Conservation (phyloP, 2,329 filamentous ascomycete species). For the Cladosporium sp. region DNA sequence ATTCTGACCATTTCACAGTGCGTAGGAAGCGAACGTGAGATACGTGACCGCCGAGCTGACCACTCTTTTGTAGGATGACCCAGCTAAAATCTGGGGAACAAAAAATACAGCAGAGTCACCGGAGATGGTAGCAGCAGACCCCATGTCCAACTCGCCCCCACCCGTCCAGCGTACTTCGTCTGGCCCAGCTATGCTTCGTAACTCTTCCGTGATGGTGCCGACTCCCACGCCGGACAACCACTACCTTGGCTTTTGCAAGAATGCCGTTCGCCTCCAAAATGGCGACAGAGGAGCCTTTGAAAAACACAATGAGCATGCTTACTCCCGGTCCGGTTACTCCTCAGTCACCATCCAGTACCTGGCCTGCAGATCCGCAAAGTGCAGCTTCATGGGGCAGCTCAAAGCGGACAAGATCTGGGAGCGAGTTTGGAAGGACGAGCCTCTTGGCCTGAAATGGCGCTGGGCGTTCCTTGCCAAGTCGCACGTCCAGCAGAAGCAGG, state of each 20-base stretch:
- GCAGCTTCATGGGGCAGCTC: slow-evolving; percentile 36
- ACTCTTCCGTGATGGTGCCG: slow-evolving; percentile 17
- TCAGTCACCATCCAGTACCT: slow-evolving; percentile 24
- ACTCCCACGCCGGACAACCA: slow-evolving; percentile 28
- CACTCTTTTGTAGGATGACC: slow-evolving; percentile 17
- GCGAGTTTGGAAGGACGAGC: slow-evolving; percentile 14
- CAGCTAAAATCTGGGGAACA: slow-evolving; percentile 24
- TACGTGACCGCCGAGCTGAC: background rate
- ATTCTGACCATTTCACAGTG: background rate
- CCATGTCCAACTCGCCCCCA: background rate
- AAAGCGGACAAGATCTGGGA: slow-evolving; percentile 25
- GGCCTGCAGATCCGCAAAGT: slow-evolving; percentile 37
- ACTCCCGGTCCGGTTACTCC: slow-evolving; percentile 14
- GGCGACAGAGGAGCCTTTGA: slow-evolving; percentile 28
- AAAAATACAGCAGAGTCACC: slow-evolving; percentile 18
- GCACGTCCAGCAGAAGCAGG: slow-evolving; percentile 34
- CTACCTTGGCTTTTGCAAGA: slow-evolving; percentile 41
- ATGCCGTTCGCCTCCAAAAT: slow-evolving; percentile 37
- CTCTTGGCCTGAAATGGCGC: slow-evolving; percentile 38
- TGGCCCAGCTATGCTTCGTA: background rate
- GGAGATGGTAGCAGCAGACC: slow-evolving; percentile 6
- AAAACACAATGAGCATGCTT: slow-evolving; percentile 20
- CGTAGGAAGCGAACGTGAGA: background rate
- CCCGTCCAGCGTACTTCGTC: background rate
- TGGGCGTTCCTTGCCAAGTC: slow-evolving; percentile 45